Base-by-base conservation (phyloP, 2,329 filamentous ascomycete genomes). In the Hymenoscyphus occultus region DNA sequence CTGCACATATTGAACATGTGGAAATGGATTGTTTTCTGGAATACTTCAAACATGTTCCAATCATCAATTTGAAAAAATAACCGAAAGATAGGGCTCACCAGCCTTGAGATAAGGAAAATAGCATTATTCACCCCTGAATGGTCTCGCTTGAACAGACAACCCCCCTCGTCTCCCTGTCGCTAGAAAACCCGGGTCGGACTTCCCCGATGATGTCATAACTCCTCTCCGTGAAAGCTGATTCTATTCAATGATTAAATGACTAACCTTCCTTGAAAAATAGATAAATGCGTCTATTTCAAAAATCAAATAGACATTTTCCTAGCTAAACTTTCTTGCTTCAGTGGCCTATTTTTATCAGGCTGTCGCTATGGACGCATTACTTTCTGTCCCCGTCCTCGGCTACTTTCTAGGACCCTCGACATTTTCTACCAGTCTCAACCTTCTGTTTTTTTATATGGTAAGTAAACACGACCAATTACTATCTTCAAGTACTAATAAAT, bases 381-480 rank as follows among this genome's bases (percentile, higher is more conserved):
- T 93, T 64, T 91, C 90, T 1, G 82, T 94, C 45, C 90, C 90
- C 1, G 83, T 92, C 68, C 78, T 91, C 51, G 90, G 89, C 35
- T 90, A 88, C 67, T 81, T 90, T 71, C 80, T 88, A 59, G 82
- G 86, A 22, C 84, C 86, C 1, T 80, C 83, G 6, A 89, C 90
- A 6, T 93, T 90, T 80, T 89, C 81, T 54, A 94, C 92, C 1
- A 93, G 89, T 0, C 81, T 96, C 68, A 97, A 95, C 76, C 79
- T 96, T 31, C 80, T 96, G 68, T 93, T 96, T 80, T 95, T 97
- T 78, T 94, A 93, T 76, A 85, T 96, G 80, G 94, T 91, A 72
- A 96, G 92, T 31, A 2, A 12, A 13, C 22, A 39, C 2, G 5
- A 31, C 9, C 13, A 5, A 19, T 32, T 39, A 19, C 1, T 19